A percentile compares a stretch with the other conserved stretches of the same genome.
Conservation (phyloP, 352 stramenopile species). For the Stephanocyclus meneghinianus region DNA sequence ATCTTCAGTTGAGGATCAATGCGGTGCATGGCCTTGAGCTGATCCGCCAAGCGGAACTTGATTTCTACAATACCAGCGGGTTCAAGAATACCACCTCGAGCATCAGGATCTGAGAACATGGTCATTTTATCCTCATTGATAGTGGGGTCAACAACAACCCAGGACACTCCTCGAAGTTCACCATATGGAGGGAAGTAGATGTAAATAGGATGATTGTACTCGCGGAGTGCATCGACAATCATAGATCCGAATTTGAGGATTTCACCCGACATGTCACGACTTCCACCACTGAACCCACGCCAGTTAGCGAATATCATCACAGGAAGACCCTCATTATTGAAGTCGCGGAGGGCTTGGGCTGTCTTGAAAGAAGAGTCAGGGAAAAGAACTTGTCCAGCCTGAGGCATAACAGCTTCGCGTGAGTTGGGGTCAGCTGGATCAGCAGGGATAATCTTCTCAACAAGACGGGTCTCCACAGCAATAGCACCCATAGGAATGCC, state of each 20-base stretch:
- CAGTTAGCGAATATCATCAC: conserved; percentile 99
- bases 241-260: conserved; percentile 99
- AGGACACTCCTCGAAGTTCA: conserved; percentile 98
- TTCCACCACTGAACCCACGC: conserved; percentile 89
- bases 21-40: conserved; percentile 95
- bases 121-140: conserved; percentile 99
- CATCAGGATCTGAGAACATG: conserved; percentile 98
- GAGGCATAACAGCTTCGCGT: conserved; percentile 94
- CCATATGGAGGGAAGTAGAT: conserved; percentile 99
- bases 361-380: conserved; percentile 99
- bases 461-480: conserved; percentile 96
- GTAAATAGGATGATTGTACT: conserved; percentile 98
- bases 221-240: conserved; percentile 98
- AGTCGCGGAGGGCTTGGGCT: conserved; percentile 96
- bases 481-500: conserved; percentile 98
- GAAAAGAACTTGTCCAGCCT: conserved; percentile 99
- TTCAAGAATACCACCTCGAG: conserved; percentile 98
- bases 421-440: conserved; percentile 97
- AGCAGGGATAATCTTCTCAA: conserved; percentile 95
- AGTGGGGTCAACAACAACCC: conserved; percentile 98
- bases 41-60: conserved; percentile 98
- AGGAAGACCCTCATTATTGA: conserved; percentile 97
- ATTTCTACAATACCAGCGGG: conserved; percentile 98
- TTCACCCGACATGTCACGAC: conserved; percentile 91
- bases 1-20: conserved; percentile 91